These are phyloP conservation scores for Penicillium sp. DNA, from an alignment of 2,329 filamentous ascomycete genomes.

Conservation along the genomic window DNA sequence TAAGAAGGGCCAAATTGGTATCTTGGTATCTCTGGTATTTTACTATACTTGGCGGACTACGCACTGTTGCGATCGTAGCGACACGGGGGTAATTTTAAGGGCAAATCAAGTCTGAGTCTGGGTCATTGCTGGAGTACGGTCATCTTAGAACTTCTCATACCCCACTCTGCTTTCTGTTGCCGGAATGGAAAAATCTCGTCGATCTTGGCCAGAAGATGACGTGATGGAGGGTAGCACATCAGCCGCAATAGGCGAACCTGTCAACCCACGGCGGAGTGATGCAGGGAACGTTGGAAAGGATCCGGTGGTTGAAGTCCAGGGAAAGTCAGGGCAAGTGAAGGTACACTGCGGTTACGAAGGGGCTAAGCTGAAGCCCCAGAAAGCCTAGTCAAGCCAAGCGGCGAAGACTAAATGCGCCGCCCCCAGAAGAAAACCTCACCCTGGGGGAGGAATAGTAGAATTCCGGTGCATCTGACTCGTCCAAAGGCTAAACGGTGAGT, in stretches of 20 bases:
- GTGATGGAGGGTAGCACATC: constrained; percentile 15
- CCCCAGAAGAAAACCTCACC: not conserved
- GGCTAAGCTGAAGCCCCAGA: not conserved
- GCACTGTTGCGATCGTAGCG: constrained; percentile 7
- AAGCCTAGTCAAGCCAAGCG: constrained; percentile 5
- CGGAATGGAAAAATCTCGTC: constrained; percentile 17
- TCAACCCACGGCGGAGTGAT: constrained; percentile 9
- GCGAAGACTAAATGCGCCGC: constrained; percentile 4
- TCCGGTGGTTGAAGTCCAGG: not conserved
- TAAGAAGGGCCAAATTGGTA: constrained; percentile 16
- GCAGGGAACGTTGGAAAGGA: not conserved
- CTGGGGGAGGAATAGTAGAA: not conserved
- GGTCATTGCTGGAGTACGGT: not conserved
- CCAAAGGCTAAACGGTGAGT: not conserved
- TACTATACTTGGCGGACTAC: not conserved
- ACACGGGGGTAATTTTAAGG: not conserved
- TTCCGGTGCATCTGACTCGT: constrained; percentile 3
- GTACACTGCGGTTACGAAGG: too few relatives aligned
- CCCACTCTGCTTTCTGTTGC: not conserved
- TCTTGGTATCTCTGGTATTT: constrained; percentile 6
- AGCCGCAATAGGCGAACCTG: constrained; percentile 13
- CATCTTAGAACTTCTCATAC: not conserved
- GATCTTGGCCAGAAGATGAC: constrained; percentile 23
- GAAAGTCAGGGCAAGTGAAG: too few relatives aligned
- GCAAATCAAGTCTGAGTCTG: not conserved